Base-by-base conservation (phyloP, 2,329 filamentous ascomycete species). In the Cytospora piceae region DNA sequence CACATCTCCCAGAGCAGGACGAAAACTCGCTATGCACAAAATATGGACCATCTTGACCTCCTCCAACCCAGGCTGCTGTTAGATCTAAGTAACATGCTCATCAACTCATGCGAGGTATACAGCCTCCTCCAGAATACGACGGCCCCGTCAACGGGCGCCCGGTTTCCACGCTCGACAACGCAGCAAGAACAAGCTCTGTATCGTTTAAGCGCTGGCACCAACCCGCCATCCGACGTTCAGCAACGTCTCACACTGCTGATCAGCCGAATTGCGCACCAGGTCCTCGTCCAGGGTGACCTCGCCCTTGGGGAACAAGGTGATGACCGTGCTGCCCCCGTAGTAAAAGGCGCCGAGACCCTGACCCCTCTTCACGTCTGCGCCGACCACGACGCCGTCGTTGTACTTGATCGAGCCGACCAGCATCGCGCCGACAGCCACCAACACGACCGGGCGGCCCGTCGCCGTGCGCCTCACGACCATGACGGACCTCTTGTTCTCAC, bases 391-490 rank as follows among this genome's bases (percentile, higher is more conserved):
- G 31, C 74, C 78, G 17, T 69, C 59, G n/a, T 77, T 73, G 64
- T 79, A 80, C 54, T 74, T 74, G 67, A 80, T 79, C 27, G 73
- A 77, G 2, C 78, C 78, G 0, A 80, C 78, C 29, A 80, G 71
- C 78, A 80, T 80, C 2, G 78, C 78, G 11, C 78, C 78, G 2
- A 80, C 77, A 4, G 78, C 78, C 20, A 80, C 69, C 31, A 80
- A 67, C 0, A 75, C 77, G 20, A 80, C 70, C 0, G 69, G 72
- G 12, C 69, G 65, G 0, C 72, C 72, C 1, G 73, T 77, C 1
- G 65, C 69, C 1, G 61, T 64, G 1, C 77, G 72, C 34, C 72
- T 69, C 32, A 80, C 58, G 46, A 75, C 64, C 78, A 80, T 80
- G 37, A 80, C 76, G 4, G 71, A 74, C 17, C 78, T 70, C 64